Evolutionary conservation across 306 rosid species (phyloP).

Genomic region (Cercis canadensis): DNA sequence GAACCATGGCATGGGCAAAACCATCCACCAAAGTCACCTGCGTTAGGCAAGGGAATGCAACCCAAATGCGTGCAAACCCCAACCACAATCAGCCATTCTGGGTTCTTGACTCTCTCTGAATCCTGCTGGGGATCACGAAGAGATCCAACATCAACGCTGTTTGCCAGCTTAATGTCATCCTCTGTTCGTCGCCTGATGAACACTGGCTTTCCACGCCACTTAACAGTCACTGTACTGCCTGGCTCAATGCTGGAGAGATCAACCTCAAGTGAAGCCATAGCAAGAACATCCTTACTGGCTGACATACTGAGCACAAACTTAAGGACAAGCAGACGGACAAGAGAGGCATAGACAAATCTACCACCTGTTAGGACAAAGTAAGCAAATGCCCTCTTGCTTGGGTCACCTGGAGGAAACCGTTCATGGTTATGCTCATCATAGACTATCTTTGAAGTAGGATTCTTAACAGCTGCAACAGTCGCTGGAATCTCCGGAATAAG

Average conservation of each 20-base stretch:
- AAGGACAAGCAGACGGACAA: conserved; percentile 79
- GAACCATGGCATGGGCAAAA: conserved; percentile 95
- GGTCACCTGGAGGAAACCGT: conserved; percentile 83
- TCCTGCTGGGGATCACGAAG: conserved; percentile 85
- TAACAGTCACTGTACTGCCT: conserved; percentile 81
- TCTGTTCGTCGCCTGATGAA: conserved; percentile 89
- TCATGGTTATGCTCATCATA: conserved; percentile 80
- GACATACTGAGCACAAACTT: conserved; percentile 90
- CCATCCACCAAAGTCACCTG: conserved; percentile 92
- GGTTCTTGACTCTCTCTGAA: conserved; percentile 75
- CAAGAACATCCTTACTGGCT: conserved; percentile 93
- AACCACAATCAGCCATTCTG: conserved; percentile 85
- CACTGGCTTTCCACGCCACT: conserved; percentile 94
- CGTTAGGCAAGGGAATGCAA: conserved; percentile 91
- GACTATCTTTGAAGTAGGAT: conserved; percentile 76
- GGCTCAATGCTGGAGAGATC: conserved; percentile 87
- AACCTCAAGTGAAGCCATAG: conserved; percentile 84
- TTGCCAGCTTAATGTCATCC: conserved; percentile 76
- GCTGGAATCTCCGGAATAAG: conserved; percentile 62
- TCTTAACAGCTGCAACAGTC: conserved; percentile 69
- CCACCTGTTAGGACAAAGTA: conserved; percentile 87
- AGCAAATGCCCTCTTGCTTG: conserved; percentile 92
- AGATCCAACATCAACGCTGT: conserved; percentile 71
- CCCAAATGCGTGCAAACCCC: conserved; percentile 93
- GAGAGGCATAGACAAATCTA: conserved; percentile 79